phyloP scores from a whole-genome alignment of 176 grass and related monocot species.

The Pontederia crassipes region DNA sequence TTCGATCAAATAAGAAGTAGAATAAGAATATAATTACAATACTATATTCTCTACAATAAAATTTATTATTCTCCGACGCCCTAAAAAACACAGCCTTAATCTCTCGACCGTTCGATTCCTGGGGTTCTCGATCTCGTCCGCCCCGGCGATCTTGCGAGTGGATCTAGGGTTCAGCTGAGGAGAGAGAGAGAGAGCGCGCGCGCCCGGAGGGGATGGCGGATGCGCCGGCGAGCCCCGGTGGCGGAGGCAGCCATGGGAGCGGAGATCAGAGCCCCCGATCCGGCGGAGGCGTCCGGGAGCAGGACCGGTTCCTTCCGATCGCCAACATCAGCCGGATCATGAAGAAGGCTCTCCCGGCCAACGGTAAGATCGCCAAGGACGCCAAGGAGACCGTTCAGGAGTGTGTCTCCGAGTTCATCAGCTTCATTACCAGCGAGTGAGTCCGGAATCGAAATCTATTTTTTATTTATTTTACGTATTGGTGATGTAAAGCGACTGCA shows the following conservation, averaged over 20 bases:
- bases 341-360: slow-evolving; percentile 98
- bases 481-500: not conserved
- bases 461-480: not conserved
- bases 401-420: slow-evolving; percentile 99
- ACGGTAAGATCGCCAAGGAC: slow-evolving; percentile 99
- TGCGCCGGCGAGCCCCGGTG: not conserved
- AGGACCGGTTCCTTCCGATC: slow-evolving; percentile 96
- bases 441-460: not conserved
- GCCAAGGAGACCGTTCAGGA: slow-evolving; percentile 97
- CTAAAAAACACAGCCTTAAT: no score
- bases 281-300: slow-evolving; percentile 38
- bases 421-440: slow-evolving; percentile 97
- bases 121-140: not conserved
- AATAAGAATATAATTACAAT: no score
- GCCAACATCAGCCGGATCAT: slow-evolving; percentile 99
- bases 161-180: not conserved
- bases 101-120: no score
- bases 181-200: not conserved
- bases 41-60: no score
- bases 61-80: no score
- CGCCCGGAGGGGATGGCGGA: slow-evolving; percentile 8
- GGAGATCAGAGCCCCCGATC: not conserved
- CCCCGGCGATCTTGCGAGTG: not conserved
- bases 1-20: no score
- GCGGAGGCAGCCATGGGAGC: slow-evolving; percentile 4